Percentiles rank a stretch among this genome's conserved stretches.
phyloP scores from a whole-genome alignment of 2,329 filamentous ascomycete genomes.

The Boeremia exigua region DNA sequence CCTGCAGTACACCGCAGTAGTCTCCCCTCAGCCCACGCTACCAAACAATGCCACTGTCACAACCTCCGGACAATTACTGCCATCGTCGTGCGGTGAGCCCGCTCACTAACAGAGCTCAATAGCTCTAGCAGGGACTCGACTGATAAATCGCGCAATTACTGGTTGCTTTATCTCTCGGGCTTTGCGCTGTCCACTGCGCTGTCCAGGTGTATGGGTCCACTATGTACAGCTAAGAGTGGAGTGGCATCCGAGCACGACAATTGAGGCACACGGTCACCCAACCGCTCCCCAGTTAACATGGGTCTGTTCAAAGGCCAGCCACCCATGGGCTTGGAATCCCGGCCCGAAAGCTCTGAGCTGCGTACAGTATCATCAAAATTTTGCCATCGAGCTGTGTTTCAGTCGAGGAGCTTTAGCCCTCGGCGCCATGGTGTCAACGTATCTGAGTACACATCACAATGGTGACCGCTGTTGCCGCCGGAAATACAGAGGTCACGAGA shows the following conservation, averaged over 20 bases:
- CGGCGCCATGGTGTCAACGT: no score
- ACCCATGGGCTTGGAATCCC: not conserved
- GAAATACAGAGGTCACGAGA: no score
- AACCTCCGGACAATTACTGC: not conserved
- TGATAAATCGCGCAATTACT: not conserved
- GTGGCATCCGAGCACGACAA: no score
- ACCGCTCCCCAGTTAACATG: not conserved
- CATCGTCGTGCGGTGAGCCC: not conserved
- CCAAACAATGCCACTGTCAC: conserved; percentile 1
- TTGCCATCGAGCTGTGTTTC: no score
- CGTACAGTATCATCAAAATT: no score
- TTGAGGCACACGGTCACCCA: not conserved
- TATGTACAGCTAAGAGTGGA: no score
- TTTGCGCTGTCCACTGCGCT: not conserved
- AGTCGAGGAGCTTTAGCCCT: not conserved
- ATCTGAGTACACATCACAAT: no score
- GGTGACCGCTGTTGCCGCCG: no score
- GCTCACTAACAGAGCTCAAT: not conserved
- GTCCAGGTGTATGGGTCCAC: not conserved
- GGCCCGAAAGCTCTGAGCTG: no score
- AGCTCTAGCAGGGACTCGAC: not conserved
- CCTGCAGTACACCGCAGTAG: not conserved
- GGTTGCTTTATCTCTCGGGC: not conserved
- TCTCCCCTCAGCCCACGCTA: not conserved
- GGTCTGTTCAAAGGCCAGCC: not conserved